A percentile compares a stretch with the other conserved stretches of the same genome.
These are phyloP conservation scores for Paramecium pentaurelia DNA, from an alignment of 73 alveolate genomes.

Conservation along the genomic window DNA sequence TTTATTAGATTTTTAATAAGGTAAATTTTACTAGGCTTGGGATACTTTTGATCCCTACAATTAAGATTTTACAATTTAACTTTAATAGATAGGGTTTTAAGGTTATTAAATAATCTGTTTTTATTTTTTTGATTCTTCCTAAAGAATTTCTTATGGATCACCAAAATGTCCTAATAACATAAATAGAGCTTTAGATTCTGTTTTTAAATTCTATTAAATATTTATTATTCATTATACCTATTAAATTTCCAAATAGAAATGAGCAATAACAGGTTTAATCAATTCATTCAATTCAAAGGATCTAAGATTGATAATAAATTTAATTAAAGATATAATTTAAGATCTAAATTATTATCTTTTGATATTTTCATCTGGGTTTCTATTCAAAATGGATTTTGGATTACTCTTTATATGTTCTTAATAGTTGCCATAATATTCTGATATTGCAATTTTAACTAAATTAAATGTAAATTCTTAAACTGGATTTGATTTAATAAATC, in stretches of 20 bases:
- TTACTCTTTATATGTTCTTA: neutral
- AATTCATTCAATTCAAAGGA: neutral
- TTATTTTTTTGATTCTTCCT: neutral
- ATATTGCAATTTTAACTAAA: neutral
- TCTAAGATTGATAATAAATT: neutral
- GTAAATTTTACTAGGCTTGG: neutral
- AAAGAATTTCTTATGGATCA: neutral
- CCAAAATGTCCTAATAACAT: slow-evolving; percentile 20
- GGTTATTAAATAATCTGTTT: neutral
- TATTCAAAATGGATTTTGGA: neutral
- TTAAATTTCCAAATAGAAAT: neutral
- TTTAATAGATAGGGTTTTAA: neutral
- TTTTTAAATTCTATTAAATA: neutral
- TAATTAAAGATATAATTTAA: neutral
- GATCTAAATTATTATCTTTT: slow-evolving; percentile 6
- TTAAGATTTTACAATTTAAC: neutral
- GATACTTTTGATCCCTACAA: neutral
- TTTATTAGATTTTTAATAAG: neutral
- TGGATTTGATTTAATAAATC: slow-evolving; percentile 11
- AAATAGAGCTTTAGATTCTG: slow-evolving; percentile 12
- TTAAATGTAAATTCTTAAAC: neutral
- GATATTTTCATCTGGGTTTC: neutral
- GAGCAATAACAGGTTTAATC: neutral
- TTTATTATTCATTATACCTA: neutral
- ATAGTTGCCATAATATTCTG: neutral